A percentile compares a stretch with the other conserved stretches of the same genome.
phyloP scores from a whole-genome alignment of 768 basidiomycete species.

The Xerocomellus amylosporus region DNA sequence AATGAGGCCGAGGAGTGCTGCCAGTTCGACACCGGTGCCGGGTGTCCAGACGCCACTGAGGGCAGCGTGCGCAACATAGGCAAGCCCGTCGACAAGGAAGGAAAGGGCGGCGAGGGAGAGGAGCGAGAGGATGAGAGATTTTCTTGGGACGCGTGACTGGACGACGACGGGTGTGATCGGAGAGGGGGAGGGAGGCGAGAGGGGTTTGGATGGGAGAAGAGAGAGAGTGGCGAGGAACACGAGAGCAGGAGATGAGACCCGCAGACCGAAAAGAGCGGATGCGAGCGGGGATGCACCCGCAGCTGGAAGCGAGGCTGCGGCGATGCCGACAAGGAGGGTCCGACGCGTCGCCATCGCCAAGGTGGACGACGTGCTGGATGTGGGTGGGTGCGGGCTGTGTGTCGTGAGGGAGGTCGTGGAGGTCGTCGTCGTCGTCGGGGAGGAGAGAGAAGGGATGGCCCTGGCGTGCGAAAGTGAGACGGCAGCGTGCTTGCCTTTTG shows the following conservation, averaged over 20 bases:
- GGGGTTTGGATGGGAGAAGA: slow-evolving; percentile 49
- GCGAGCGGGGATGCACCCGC: slow-evolving; percentile 22
- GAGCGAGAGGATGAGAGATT: slow-evolving; percentile 67
- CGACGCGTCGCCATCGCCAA: slow-evolving; percentile 28
- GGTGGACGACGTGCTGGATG: background rate
- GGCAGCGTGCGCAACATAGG: slow-evolving; percentile 64
- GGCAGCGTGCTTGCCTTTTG: slow-evolving; percentile 31
- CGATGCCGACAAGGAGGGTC: slow-evolving; percentile 17
- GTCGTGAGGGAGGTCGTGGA: slow-evolving; percentile 10
- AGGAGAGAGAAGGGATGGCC: slow-evolving; percentile 24
- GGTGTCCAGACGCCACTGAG: slow-evolving; percentile 64
- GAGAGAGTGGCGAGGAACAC: slow-evolving; percentile 62
- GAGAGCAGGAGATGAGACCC: slow-evolving; percentile 66
- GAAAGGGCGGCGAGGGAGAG: slow-evolving; percentile 69
- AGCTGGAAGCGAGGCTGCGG: slow-evolving; percentile 23
- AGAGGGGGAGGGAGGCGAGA: slow-evolving; percentile 43
- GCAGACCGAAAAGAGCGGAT: slow-evolving; percentile 51
- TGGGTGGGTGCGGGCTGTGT: background rate
- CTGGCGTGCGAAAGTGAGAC: slow-evolving; percentile 29
- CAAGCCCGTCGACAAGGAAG: slow-evolving; percentile 74
- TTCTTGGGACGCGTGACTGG: slow-evolving; percentile 68
- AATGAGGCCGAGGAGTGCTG: slow-evolving; percentile 62
- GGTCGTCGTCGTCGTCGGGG: slow-evolving; percentile 27
- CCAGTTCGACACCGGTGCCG: slow-evolving; percentile 63
- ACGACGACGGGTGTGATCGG: slow-evolving; percentile 79